Base-by-base conservation (phyloP, 768 basidiomycete genomes). In the Mycena maculata region DNA sequence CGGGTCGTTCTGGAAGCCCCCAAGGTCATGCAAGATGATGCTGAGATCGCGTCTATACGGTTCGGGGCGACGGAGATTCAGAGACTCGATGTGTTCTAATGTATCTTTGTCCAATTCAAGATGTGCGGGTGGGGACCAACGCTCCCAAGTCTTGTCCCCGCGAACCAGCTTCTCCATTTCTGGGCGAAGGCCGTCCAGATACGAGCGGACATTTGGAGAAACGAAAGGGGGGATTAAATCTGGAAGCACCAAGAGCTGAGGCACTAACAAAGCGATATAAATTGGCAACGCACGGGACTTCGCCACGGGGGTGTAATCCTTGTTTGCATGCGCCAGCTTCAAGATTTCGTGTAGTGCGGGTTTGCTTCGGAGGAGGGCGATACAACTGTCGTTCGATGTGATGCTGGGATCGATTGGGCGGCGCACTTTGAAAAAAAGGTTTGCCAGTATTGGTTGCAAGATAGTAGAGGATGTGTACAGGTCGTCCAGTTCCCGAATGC, bases 241-340 rank as follows among this genome's bases (percentile, higher is more conserved):
- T 36, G 36, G 8, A 38, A 36, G 18, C 15, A 30, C 2, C 2
- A 50, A 20, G 23, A 31, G 28, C 6, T 7, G 33, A 36, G 13
- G 33, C 8, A 36, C 33, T 13, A 6, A 13, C 33, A 36, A n/a
- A n/a, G n/a, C n/a, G 33, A 13, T 36, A 36, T 36, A 13, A 13
- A n/a, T n/a, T 36, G 8, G 33, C 6, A 6, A 20, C 30, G 22
- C 7, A 59, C 33, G 47, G 23, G 45, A 49, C 58, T 48, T 45
- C 2, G 23, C 16, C 18, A 59, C 47, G 18, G 44, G 44, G 0
- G 22, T 38, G 58, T 59, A 59, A 59, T 59, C 25, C 33, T 59
- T 59, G 18, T 48, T 45, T 20, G 56, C 42, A 12, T 57, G 56
- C 28, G 28, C 56, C 41, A 57, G n/a, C 56, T 57, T 57, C 56